Evolutionary conservation across 2,329 filamentous ascomycete genomes (phyloP).

Genomic region (Aspergillus fijiensis): DNA sequence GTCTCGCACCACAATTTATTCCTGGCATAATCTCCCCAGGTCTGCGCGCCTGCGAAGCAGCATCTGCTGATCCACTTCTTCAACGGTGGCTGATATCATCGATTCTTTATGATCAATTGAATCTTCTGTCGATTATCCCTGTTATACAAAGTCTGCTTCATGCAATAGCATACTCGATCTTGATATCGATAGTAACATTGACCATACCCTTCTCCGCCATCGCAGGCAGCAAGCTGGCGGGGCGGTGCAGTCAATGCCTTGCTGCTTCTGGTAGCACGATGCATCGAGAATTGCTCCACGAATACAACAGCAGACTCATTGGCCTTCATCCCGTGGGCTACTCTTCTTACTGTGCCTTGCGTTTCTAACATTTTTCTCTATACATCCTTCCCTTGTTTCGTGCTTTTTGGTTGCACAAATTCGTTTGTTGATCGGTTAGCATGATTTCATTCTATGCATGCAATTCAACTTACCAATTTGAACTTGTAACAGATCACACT

Average conservation of each 20-base stretch:
- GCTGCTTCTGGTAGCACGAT: constrained; percentile 32
- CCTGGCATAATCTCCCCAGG: constrained; percentile 1
- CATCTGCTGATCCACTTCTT: constrained; percentile 11
- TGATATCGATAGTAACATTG: background rate
- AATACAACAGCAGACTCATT: constrained; percentile 27
- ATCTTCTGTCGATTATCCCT: background rate
- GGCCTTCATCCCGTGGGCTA: constrained; percentile 16
- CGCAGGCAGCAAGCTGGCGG: constrained; percentile 21
- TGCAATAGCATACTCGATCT: background rate
- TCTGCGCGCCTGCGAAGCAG: constrained; percentile 5
- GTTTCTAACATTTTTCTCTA: constrained; percentile 22
- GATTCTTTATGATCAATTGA: background rate
- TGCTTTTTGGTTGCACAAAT: background rate
- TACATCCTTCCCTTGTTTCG: background rate
- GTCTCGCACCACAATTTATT: constrained; percentile 7
- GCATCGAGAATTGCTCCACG: constrained; percentile 27
- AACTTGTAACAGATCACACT: background rate
- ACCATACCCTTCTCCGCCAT: constrained; percentile 7
- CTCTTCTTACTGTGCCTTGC: constrained; percentile 25
- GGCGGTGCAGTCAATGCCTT: constrained; percentile 21
- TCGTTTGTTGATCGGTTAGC: constrained; percentile 16
- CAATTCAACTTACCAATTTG: background rate
- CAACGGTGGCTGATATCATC: background rate
- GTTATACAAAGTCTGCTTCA: background rate
- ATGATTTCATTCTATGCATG: constrained; percentile 6